Percentiles rank a stretch among this genome's conserved stretches.
phyloP scores from a whole-genome alignment of 495 filamentous ascomycete genomes.

The Tirmania nivea region DNA sequence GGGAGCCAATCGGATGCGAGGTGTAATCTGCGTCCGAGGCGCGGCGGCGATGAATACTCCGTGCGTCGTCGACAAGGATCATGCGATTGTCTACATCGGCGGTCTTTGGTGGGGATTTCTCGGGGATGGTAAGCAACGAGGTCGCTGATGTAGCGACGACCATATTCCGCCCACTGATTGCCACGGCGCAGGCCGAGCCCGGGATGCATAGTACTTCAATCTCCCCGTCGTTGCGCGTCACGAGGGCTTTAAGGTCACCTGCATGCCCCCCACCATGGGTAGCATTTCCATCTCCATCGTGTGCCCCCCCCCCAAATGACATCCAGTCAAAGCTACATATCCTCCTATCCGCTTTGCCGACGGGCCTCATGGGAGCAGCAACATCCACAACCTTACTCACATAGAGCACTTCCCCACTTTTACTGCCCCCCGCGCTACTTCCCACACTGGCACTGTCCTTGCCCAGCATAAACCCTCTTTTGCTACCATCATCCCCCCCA shows the following conservation, averaged over 20 bases:
- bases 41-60: not conserved
- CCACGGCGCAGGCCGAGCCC: constrained; percentile 7
- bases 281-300: not conserved
- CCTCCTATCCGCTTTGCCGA: constrained; percentile 32
- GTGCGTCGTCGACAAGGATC: not conserved
- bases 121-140: not conserved
- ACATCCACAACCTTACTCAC: constrained; percentile 13
- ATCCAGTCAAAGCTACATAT: constrained; percentile 81
- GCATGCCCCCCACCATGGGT: not conserved
- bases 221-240: constrained; percentile 12
- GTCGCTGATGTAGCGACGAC: not conserved
- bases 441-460: constrained; percentile 10
- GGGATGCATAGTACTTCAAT: constrained; percentile 9
- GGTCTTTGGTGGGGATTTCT: not conserved
- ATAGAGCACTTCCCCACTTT: constrained; percentile 13
- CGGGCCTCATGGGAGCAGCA: constrained; percentile 14
- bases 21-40: not conserved
- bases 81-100: not conserved
- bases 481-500: not conserved
- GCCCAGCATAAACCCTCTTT: not conserved
- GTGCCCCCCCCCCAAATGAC: constrained; percentile 24
- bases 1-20: not conserved
- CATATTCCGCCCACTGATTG: constrained; percentile 9
- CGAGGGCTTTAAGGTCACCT: constrained; percentile 2
- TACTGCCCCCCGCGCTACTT: constrained; percentile 1